Evolutionary conservation across 345 rosid genomes (phyloP), one percentile per base, ranked within the genome.

Genomic region (Ricinus communis): DNA sequence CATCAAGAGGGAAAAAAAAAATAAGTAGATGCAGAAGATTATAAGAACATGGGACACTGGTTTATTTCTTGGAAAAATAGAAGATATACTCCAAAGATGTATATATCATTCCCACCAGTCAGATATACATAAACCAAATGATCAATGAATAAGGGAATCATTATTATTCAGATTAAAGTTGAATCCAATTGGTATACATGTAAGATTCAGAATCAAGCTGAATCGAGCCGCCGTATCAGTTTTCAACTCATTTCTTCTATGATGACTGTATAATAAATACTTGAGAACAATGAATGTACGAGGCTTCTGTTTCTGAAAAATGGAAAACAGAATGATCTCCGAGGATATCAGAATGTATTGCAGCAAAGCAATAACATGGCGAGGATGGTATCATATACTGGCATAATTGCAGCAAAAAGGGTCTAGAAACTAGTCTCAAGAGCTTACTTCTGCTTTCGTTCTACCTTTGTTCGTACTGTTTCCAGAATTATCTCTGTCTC

Each of bases 401-500:
- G 9, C 25, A 13, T 25, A 40, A 19, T 4, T 5, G 52, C 4
- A 0, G 51, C 16, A 24, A 54, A 22, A 16, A 13, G 19, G 50
- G 10, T 10, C 15, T 27, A 14, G 1, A 24, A 25, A 45, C 38
- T 54, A 9, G 19, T 33, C 59, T 41, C 10, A 59, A 30, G 30
- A 64, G 43, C 65, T 65, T 55, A 65, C 55, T 72, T 72, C 70
- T 65, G 53, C 33, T 16, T 30, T 43, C 76, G 69, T 65, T 64
- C 76, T 16, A 72, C 24, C 69, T 72, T 72, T 10, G 70, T 43
- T 55, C 69, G 63, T 28, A 72, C 49, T 13, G 70, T 55, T 5
- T 72, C 76, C 70, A 65, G 28, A 21, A 72, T 46, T 41, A 64
- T 72, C 67, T 74, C 71, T 6, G 40, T 74, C 62, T 74, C 77